Conservation (phyloP, 2,329 filamentous ascomycete genomes). For the Aspergillus brunneoviolaceus region DNA sequence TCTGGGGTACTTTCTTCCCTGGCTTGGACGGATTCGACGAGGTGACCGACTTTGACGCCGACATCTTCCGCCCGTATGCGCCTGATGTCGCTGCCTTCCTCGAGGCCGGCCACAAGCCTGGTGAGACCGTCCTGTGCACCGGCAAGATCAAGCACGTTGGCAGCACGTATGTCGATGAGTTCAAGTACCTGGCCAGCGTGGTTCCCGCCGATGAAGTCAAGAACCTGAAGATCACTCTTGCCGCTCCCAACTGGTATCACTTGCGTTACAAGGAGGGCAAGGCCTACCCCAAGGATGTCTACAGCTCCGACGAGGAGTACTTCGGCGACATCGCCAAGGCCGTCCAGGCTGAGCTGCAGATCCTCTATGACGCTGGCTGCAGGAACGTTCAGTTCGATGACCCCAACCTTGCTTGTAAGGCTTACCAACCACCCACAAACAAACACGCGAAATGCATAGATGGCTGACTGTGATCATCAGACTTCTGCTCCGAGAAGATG, state of each 20-base stretch:
- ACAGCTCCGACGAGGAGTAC: slow-evolving; percentile 60
- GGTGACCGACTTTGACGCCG: slow-evolving; percentile 47
- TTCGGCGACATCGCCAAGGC: slow-evolving; percentile 65
- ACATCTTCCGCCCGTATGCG: slow-evolving; percentile 59
- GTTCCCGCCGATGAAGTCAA: slow-evolving; percentile 62
- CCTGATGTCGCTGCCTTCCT: slow-evolving; percentile 64
- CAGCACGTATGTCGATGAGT: slow-evolving; percentile 58
- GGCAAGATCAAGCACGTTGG: slow-evolving; percentile 59
- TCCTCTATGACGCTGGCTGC: slow-evolving; percentile 62
- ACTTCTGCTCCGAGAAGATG: slow-evolving; percentile 74
- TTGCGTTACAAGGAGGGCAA: slow-evolving; percentile 58
- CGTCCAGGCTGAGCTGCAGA: slow-evolving; percentile 62
- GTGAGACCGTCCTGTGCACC: slow-evolving; percentile 57
- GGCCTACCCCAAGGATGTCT: slow-evolving; percentile 58
- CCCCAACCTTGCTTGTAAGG: slow-evolving; percentile 65
- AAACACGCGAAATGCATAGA: too few species aligned
- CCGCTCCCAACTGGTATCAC: slow-evolving; percentile 69
- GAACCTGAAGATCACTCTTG: slow-evolving; percentile 67
- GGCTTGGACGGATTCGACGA: slow-evolving; percentile 57
- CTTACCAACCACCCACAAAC: slow-evolving; percentile 33
- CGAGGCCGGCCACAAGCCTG: slow-evolving; percentile 57
- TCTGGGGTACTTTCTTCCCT: slow-evolving; percentile 59
- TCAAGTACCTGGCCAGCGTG: slow-evolving; percentile 58
- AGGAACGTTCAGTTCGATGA: slow-evolving; percentile 69
- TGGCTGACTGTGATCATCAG: slow-evolving; percentile 36